Evolutionary conservation across 2,329 filamentous ascomycete genomes (phyloP).

Genomic region (Tolypocladium ovalisporum): DNA sequence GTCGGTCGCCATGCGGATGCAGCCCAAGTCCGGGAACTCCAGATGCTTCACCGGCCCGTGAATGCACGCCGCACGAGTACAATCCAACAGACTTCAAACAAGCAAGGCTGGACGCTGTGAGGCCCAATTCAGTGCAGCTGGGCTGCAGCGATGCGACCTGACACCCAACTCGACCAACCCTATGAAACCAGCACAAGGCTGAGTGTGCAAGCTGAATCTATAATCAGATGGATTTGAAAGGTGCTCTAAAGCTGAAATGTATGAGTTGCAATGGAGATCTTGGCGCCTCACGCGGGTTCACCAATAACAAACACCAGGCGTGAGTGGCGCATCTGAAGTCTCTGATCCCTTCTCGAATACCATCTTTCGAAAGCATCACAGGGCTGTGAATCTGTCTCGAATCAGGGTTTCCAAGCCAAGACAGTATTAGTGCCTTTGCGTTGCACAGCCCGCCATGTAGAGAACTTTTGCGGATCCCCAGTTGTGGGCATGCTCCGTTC

Average conservation of each 20-base stretch:
- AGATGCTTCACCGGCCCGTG: no score
- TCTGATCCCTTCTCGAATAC: not conserved
- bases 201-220: not conserved
- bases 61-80: not conserved
- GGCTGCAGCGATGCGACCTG: not conserved
- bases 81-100: not conserved
- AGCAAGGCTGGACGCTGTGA: not conserved
- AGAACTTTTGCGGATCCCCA: not conserved
- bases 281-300: not conserved
- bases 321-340: not conserved
- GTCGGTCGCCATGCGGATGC: no score
- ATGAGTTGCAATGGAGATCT: not conserved
- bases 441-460: not conserved
- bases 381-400: no score
- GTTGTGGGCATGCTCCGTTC: not conserved
- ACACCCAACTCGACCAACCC: not conserved
- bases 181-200: not conserved
- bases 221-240: no score
- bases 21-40: no score
- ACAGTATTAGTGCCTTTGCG: not conserved
- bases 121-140: not conserved
- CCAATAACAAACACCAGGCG: not conserved
- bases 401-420: not conserved
- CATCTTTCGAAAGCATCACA: not conserved
- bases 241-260: not conserved